These are phyloP conservation scores for Iris pallida DNA, from an alignment of 116 monocot species.

Conservation along the genomic window DNA sequence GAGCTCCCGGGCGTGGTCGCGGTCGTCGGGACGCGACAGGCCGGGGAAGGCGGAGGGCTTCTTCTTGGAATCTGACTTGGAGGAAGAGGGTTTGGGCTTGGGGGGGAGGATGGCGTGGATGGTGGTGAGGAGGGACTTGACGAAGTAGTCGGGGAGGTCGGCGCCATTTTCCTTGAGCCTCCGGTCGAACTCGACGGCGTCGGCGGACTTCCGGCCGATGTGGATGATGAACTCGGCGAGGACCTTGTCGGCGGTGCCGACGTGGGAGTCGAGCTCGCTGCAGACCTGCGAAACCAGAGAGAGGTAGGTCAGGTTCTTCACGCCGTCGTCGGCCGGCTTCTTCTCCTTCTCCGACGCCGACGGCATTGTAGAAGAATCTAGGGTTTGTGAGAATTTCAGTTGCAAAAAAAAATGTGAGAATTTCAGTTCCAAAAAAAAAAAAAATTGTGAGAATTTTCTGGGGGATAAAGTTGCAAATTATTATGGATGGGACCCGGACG, in stretches of 20 bases:
- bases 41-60: conserved; percentile 19
- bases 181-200: conserved; percentile 70
- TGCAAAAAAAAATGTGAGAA: no score
- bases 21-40: conserved; percentile 43
- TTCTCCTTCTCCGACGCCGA: conserved; percentile 19
- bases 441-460: no score
- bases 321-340: conserved; percentile 20
- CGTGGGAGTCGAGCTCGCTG: conserved; percentile 74
- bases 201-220: conserved; percentile 37
- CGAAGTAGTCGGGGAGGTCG: conserved; percentile 94
- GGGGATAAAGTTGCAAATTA: no score
- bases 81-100: conserved; percentile 16
- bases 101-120: conserved; percentile 90
- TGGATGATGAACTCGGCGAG: conserved; percentile 60
- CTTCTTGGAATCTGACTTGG: conserved; percentile 1
- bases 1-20: conserved; percentile 27
- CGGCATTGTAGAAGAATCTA: neutral
- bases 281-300: conserved; percentile 87
- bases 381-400: no score
- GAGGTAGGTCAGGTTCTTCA: conserved; percentile 78
- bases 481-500: no score
- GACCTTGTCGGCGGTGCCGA: conserved; percentile 50
- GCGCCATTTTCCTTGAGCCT: conserved; percentile 82
- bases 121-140: conserved; percentile 83
- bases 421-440: no score